phyloP scores from a whole-genome alignment of 441 rosid genomes.

The Aleurites moluccanus region DNA sequence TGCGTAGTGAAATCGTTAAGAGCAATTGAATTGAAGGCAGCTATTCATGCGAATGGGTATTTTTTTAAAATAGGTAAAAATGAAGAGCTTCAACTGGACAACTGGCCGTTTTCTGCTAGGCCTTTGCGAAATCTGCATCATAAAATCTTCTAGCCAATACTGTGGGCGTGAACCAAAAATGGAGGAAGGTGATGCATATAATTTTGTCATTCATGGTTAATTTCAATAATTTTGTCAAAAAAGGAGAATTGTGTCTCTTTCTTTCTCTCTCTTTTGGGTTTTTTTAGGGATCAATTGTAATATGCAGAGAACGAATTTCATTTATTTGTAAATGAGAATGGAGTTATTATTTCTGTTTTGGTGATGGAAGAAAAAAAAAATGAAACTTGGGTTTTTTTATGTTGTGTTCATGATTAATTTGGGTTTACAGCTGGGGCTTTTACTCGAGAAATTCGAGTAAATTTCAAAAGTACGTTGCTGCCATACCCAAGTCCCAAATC shows the following conservation, averaged over 20 bases:
- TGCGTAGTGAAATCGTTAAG: too few species aligned
- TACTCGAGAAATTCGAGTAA: background rate
- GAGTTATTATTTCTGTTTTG: background rate
- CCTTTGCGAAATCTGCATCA: too few species aligned
- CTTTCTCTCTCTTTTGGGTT: background rate
- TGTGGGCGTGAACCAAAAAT: too few species aligned
- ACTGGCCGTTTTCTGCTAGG: too few species aligned
- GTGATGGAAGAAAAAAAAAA: too few species aligned
- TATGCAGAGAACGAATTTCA: background rate
- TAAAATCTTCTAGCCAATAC: too few species aligned
- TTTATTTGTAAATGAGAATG: background rate
- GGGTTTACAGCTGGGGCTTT: background rate
- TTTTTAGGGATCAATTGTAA: background rate
- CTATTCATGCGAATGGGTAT: too few species aligned
- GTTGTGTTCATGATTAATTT: background rate
- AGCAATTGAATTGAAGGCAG: too few species aligned
- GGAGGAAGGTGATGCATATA: too few species aligned
- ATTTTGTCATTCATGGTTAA: conserved; percentile 3
- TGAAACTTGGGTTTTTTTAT: background rate
- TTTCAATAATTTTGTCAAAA: background rate
- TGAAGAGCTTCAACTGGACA: too few species aligned
- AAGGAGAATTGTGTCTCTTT: background rate
- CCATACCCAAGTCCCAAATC: too few species aligned
- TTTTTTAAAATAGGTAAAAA: too few species aligned
- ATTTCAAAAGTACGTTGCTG: background rate